Conservation (phyloP, 768 basidiomycete species). For the Hericium rajendrae region DNA sequence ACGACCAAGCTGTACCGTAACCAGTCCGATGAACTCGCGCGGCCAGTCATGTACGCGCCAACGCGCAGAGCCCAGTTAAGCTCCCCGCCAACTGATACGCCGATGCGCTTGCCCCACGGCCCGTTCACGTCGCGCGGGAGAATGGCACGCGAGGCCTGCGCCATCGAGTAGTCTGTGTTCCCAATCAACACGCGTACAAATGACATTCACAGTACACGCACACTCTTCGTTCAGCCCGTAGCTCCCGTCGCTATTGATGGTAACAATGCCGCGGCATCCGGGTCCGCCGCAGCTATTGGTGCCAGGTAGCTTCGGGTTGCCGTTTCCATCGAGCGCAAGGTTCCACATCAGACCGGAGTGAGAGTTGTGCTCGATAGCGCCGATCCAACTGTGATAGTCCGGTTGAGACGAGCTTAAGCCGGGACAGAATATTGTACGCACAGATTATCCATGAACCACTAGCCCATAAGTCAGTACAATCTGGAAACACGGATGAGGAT, state of each 20-base stretch:
- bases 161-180: constrained; percentile 54
- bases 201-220: constrained; percentile 20
- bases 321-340: constrained; percentile 52
- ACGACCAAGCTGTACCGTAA: constrained; percentile 63
- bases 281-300: constrained; percentile 49
- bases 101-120: constrained; percentile 60
- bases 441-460: constrained; percentile 70
- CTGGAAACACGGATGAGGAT: not conserved
- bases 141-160: constrained; percentile 65
- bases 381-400: constrained; percentile 25
- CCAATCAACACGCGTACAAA: not conserved
- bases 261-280: constrained; percentile 59
- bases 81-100: constrained; percentile 48
- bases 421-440: constrained; percentile 14
- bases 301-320: constrained; percentile 57
- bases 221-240: constrained; percentile 69
- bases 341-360: constrained; percentile 65
- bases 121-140: constrained; percentile 60
- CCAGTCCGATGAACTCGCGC: constrained; percentile 46
- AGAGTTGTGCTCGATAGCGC: constrained; percentile 31
- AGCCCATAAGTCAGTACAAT: not conserved
- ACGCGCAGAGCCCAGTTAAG: constrained; percentile 53
- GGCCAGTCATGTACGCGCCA: constrained; percentile 52
- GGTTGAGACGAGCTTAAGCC: not conserved
- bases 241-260: constrained; percentile 53